Evolutionary conservation across 768 basidiomycete species (phyloP), one percentile per base, ranked within the genome.

Genomic region (Hemileccinum rubropunctum): DNA sequence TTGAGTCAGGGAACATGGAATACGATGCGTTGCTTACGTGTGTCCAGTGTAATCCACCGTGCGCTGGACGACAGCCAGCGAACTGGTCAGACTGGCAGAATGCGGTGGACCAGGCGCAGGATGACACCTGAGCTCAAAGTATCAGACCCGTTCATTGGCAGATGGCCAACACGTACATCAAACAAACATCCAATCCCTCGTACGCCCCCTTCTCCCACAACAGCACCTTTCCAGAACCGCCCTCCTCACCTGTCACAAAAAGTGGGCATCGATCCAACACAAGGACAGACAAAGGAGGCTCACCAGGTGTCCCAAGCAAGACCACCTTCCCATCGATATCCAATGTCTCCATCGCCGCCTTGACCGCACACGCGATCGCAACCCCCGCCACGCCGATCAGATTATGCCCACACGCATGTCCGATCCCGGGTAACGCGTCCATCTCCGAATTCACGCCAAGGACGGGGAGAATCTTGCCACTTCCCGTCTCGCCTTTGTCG

Each of bases 401-500:
- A 56, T 91, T 91, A 59, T 91, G 89, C 1, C 89, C 88, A 57
- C 89, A 91, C 0, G 84, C 86, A 58, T 88, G 86, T 0, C 86
- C 81, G 33, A 83, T 70, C 1, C 78, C 71, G 32, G 66, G 67
- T 6, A 85, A 69, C 1, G 82, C 84, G 46, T 83, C 82, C 81
- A 84, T 83, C 76, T 91, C 89, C 28, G 88, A 90, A 64, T 91
- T 91, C 46, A 91, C 73, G 0, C 88, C 89, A 34, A 91, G 79
- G 0, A 77, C 81, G 45, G 42, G 42, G 14, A 14, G 18, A 18
- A 17, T 15, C 14, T 43, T 33, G 7, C 30, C 42, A 17, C n/a
- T 17, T 17, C 14, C 42, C n/a, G 13, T n/a, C 15, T 28, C 30
- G 7, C 12, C 42, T 3, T 33, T 20, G 17, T 17, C 30, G 17